Percentiles rank a stretch among this genome's conserved stretches.
These are phyloP conservation scores for Penicillium turbatum DNA, from an alignment of 495 filamentous ascomycete genomes.

Conservation along the genomic window DNA sequence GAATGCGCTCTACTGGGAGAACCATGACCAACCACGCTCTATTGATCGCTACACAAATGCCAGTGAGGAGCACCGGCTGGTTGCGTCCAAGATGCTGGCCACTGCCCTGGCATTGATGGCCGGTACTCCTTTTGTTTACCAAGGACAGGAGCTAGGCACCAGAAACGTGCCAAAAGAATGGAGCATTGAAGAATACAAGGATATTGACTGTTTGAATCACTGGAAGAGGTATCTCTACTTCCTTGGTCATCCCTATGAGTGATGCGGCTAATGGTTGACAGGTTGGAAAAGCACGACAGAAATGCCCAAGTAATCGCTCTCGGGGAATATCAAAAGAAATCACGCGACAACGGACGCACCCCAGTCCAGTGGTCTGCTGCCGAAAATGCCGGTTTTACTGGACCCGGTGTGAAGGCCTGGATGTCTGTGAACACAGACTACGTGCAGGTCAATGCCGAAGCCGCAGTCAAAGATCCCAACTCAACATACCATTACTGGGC, in stretches of 20 bases:
- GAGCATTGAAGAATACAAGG: constrained; percentile 65
- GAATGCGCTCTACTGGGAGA: constrained; percentile 70
- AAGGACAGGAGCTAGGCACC: constrained; percentile 77
- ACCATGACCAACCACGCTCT: constrained; percentile 65
- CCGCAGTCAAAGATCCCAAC: constrained; percentile 40
- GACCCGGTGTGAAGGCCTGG: constrained; percentile 52
- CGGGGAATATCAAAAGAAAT: constrained; percentile 48
- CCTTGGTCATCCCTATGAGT: too few relatives aligned
- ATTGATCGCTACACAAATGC: constrained; percentile 57
- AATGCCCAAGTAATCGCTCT: constrained; percentile 32
- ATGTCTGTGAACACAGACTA: constrained; percentile 58
- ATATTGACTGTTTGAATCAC: constrained; percentile 65
- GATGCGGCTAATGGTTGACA: constrained; percentile 4
- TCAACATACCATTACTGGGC: constrained; percentile 53
- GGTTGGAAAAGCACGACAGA: constrained; percentile 35
- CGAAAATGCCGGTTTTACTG: constrained; percentile 50
- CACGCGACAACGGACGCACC: constrained; percentile 53
- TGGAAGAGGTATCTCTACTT: constrained; percentile 45
- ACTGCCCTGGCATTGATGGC: constrained; percentile 54
- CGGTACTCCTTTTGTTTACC: constrained; percentile 70
- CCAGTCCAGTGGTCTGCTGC: constrained; percentile 51
- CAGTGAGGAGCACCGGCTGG: constrained; percentile 40
- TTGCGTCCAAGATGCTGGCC: constrained; percentile 60
- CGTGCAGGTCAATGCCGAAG: constrained; percentile 45
- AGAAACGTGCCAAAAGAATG: constrained; percentile 61